Conservation (phyloP, 306 rosid species). For the Parietaria judaica region DNA sequence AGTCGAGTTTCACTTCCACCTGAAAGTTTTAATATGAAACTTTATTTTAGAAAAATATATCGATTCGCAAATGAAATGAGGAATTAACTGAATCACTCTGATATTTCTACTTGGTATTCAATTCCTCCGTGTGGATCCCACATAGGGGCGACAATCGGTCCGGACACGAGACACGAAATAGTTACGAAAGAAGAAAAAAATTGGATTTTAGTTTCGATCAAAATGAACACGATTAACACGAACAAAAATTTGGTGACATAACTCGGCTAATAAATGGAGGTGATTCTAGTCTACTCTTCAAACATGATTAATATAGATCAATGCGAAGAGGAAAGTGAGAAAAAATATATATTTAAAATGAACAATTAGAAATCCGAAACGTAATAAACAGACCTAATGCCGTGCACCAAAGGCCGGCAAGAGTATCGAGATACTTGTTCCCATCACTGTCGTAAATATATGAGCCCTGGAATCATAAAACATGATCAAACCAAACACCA, state of each 20-base stretch:
- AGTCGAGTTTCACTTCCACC: slow-evolving; percentile 90
- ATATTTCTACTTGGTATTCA: background rate
- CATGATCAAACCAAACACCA: slow-evolving; percentile 1
- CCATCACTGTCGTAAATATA: slow-evolving; percentile 79
- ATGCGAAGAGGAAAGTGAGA: slow-evolving; percentile 5
- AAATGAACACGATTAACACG: too few species aligned
- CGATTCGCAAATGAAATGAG: background rate
- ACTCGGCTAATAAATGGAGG: too few species aligned
- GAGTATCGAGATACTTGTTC: slow-evolving; percentile 84
- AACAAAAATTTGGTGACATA: too few species aligned
- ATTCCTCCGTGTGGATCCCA: slow-evolving; percentile 4
- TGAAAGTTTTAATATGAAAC: slow-evolving; percentile 21
- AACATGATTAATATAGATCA: slow-evolving; percentile 2
- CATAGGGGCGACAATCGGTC: too few species aligned
- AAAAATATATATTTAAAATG: background rate
- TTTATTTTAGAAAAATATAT: background rate
- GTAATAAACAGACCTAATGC: slow-evolving; percentile 36
- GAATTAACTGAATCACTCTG: background rate
- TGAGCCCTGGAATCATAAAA: slow-evolving; percentile 61
- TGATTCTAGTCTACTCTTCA: background rate
- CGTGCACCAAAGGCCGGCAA: slow-evolving; percentile 96
- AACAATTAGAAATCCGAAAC: slow-evolving; percentile 7
- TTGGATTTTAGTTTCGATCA: too few species aligned
- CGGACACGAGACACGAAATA: too few species aligned
- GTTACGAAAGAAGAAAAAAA: too few species aligned